phyloP scores from a whole-genome alignment of 768 basidiomycete genomes.

The Calvatia gigantea region DNA sequence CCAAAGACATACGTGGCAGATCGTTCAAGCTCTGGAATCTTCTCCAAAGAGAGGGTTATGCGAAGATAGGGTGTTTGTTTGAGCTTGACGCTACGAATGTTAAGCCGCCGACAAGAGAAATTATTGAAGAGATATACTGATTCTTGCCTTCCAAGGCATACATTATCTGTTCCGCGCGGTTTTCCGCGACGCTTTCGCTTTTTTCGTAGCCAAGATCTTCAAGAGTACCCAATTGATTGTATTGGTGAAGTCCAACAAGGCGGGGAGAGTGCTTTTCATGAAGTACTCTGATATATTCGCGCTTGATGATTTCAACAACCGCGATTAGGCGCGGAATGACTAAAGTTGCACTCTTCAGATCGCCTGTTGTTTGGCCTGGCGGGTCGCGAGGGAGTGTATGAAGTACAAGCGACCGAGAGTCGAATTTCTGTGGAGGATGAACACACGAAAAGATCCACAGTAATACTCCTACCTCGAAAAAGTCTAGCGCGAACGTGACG shows the following conservation, averaged over 20 bases:
- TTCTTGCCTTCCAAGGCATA: slow-evolving; percentile 55
- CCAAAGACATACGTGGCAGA: slow-evolving; percentile 48
- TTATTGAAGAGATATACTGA: slow-evolving; percentile 40
- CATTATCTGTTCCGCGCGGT: slow-evolving; percentile 32
- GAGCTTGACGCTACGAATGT: slow-evolving; percentile 42
- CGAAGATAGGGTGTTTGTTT: slow-evolving; percentile 67
- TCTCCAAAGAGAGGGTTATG: slow-evolving; percentile 53
- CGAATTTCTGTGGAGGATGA: slow-evolving; percentile 36
- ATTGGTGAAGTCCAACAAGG: slow-evolving; percentile 64
- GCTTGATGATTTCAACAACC: slow-evolving; percentile 81
- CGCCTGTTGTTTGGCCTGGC: slow-evolving; percentile 7
- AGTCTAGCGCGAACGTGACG: slow-evolving; percentile 50
- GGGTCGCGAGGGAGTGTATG: slow-evolving; percentile 53
- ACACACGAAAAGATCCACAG: neutral
- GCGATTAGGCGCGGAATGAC: slow-evolving; percentile 64
- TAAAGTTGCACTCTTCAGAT: slow-evolving; percentile 25
- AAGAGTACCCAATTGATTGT: slow-evolving; percentile 65
- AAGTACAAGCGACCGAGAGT: slow-evolving; percentile 45
- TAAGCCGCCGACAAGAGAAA: neutral
- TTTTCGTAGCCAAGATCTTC: slow-evolving; percentile 34
- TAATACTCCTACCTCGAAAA: slow-evolving; percentile 40
- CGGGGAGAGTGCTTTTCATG: slow-evolving; percentile 37
- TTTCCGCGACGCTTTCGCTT: slow-evolving; percentile 23
- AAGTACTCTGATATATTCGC: slow-evolving; percentile 64
- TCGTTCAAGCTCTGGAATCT: slow-evolving; percentile 34